Conservation (phyloP, 305 asterid species). For the Solanum hybrid region DNA sequence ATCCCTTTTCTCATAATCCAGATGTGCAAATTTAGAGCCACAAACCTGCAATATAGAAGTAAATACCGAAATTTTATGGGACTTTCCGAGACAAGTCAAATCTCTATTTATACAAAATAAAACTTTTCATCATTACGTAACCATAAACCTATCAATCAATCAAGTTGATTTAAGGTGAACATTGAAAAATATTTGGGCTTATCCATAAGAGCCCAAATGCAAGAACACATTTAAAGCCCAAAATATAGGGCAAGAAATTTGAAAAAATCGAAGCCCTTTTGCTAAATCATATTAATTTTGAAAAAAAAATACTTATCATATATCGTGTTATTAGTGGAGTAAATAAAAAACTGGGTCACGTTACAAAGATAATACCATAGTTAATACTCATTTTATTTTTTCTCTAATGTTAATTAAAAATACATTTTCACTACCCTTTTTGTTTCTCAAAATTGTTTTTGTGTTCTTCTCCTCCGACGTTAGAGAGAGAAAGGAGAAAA, state of each 20-base stretch:
- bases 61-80: not conserved
- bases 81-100: not conserved
- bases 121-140: not conserved
- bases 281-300: not conserved
- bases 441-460: not conserved
- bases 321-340: not conserved
- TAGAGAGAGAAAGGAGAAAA: not conserved
- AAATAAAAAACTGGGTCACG: not conserved
- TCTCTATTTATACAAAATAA: not conserved
- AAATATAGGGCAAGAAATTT: not conserved
- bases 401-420: not conserved
- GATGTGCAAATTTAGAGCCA: not conserved
- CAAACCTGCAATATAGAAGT: not conserved
- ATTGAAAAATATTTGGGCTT: not conserved
- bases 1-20: not conserved
- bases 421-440: conserved; percentile 2
- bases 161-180: not conserved
- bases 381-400: not conserved
- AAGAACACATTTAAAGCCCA: not conserved
- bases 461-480: not conserved
- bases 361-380: not conserved
- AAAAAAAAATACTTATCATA: not conserved
- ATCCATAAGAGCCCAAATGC: not conserved
- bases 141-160: not conserved
- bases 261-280: not conserved